These are phyloP conservation scores for Telfairia occidentalis DNA, from an alignment of 331 rosid genomes.

Conservation along the genomic window DNA sequence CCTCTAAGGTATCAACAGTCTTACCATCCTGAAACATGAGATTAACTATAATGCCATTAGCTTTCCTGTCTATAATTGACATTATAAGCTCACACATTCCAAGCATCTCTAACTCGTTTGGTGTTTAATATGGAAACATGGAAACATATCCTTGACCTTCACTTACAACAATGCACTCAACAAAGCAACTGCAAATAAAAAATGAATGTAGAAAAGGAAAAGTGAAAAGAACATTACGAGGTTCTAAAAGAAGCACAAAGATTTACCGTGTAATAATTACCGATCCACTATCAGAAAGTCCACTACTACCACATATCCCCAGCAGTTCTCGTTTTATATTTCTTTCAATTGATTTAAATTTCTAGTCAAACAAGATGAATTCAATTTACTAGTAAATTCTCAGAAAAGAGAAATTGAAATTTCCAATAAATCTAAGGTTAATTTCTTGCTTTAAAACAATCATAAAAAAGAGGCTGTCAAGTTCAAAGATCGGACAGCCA, in stretches of 20 bases:
- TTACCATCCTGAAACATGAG: slow-evolving; percentile 63
- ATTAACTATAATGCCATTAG: not conserved
- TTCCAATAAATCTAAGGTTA: not conserved
- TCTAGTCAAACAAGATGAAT: not conserved
- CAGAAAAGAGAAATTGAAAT: not conserved
- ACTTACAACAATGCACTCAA: not conserved
- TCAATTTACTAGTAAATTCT: not conserved
- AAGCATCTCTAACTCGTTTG: not conserved
- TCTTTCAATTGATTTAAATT: not conserved
- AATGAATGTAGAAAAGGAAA: not conserved
- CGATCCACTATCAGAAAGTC: not conserved
- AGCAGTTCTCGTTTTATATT: not conserved
- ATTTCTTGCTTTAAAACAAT: not conserved
- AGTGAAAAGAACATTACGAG: not conserved
- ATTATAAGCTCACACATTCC: not conserved
- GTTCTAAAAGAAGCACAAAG: not conserved
- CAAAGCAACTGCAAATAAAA: not conserved
- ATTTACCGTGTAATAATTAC: not conserved
- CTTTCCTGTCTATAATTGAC: not conserved
- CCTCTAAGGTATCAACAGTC: slow-evolving; percentile 74
- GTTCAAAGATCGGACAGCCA: not conserved
- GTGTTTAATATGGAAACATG: not conserved
- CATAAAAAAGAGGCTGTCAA: not conserved
- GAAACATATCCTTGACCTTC: not conserved
- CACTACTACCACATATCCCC: not conserved